These are phyloP conservation scores for Acephala macrosclerotiorum DNA, from an alignment of 2,329 filamentous ascomycete species.

Conservation along the genomic window DNA sequence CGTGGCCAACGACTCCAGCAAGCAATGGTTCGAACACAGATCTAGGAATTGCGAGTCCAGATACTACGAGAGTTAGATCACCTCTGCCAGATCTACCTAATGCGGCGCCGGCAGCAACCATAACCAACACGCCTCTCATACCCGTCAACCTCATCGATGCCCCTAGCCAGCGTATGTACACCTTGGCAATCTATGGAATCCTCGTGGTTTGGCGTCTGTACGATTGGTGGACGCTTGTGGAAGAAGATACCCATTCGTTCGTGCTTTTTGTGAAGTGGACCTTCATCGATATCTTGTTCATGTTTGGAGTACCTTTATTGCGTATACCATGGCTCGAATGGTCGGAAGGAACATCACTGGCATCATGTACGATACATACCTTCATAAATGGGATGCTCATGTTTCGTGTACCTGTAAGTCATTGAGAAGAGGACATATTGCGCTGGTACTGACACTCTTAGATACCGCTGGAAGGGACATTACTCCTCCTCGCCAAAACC, in stretches of 20 bases:
- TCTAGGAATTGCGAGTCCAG: constrained; percentile 42
- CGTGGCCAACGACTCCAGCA: constrained; percentile 78
- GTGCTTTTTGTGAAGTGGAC: constrained; percentile 95
- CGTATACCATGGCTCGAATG: constrained; percentile 97
- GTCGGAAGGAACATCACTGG: constrained; percentile 68
- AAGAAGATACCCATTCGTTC: constrained; percentile 86
- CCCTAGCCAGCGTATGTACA: constrained; percentile 89
- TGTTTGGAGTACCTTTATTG: constrained; percentile 86
- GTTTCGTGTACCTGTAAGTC: constrained; percentile 82
- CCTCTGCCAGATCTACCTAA: constrained; percentile 40
- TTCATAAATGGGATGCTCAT: constrained; percentile 85
- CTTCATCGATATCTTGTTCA: constrained; percentile 81
- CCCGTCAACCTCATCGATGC: constrained; percentile 84
- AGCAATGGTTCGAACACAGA: constrained; percentile 49
- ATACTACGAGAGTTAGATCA: constrained; percentile 31
- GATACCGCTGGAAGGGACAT: constrained; percentile 77
- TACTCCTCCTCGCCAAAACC: constrained; percentile 77
- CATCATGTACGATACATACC: constrained; percentile 75
- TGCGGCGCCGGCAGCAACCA: constrained; percentile 26
- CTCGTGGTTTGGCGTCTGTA: constrained; percentile 86
- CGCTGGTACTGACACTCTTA: constrained; percentile 42
- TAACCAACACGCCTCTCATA: constrained; percentile 68
- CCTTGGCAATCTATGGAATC: constrained; percentile 77
- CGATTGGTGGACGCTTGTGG: constrained; percentile 80
- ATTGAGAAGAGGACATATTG: constrained; percentile 16